Base-by-base conservation (phyloP, 2,329 filamentous ascomycete genomes). In the Aspergillus sp. region DNA sequence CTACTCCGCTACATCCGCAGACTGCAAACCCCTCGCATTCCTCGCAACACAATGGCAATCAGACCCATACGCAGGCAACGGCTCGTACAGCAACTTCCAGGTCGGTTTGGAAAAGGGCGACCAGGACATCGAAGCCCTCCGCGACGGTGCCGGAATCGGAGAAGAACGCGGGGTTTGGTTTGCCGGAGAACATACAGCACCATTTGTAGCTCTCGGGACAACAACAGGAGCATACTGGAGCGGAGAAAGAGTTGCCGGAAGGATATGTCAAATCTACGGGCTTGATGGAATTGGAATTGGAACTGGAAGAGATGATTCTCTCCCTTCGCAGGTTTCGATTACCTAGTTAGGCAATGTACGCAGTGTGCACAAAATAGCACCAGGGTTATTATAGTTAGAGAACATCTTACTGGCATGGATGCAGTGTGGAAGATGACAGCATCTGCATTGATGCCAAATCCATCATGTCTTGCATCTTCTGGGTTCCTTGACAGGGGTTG, bases 161-260 rank as follows among this genome's bases (percentile, higher is more conserved):
- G 27, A 55, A 17, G 81, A 81, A 10, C 72, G 81, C 19, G 83
- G 86, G 0, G 62, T 95, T 7, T 95, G 90, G 90, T 75, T 95
- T 55, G 90, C 90, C 0, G 90, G 90, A 0, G 90, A 95, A 69
- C 90, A 95, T 69, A 95, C 89, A 19, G 85, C 88, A 47, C 90
- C 90, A 4, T 95, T 95, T 71, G 83, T 94, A 23, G 90, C 87
- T 9, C 67, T 96, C 52, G 91, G 90, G 0, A 96, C 90, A 4
- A 86, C 85, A 10, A 94, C 89, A 0, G 91, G 91, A 0, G 91
- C 91, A 9, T 96, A 89, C 66, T 95, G 88, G 88, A 89, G 86
- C 64, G 90, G 90, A 1, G 88, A 95, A 71, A 79, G 78, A 17
- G 86, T 90, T 30, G 90, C 79, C 1, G 78, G 74, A 64, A 79